These are phyloP conservation scores for Alternaria atra DNA, from an alignment of 2,329 filamentous ascomycete species.

Conservation along the genomic window DNA sequence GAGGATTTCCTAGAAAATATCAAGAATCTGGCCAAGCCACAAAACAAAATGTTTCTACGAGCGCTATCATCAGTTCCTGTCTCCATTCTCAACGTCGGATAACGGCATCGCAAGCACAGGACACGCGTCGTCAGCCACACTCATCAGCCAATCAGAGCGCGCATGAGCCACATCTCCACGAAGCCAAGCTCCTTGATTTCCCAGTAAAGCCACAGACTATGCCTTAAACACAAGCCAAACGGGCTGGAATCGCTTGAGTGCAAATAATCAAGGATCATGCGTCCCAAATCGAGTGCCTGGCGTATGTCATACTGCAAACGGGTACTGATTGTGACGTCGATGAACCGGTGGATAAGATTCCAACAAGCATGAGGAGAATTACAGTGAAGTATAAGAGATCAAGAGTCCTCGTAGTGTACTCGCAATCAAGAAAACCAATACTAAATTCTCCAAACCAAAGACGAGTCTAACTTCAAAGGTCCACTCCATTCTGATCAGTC, in stretches of 20 bases:
- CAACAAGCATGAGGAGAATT: background rate
- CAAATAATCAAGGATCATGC: background rate
- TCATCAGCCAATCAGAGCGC: conserved; percentile 2
- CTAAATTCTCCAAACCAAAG: background rate
- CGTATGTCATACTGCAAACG: background rate
- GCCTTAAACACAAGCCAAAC: background rate
- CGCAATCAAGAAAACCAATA: background rate
- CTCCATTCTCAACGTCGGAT: background rate
- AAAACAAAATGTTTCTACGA: no score
- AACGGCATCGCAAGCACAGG: background rate
- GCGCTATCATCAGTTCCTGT: no score
- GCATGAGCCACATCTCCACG: conserved; percentile 1
- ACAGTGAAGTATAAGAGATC: background rate
- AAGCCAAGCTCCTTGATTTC: background rate
- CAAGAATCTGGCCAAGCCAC: no score
- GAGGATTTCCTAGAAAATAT: no score
- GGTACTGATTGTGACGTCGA: background rate
- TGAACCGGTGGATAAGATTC: background rate
- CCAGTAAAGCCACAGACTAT: background rate
- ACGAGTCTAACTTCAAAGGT: background rate
- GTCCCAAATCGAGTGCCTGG: background rate
- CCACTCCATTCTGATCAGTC: background rate
- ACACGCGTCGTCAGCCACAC: conserved; percentile 9
- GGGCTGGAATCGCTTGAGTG: background rate
- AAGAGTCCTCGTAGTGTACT: background rate